These are phyloP conservation scores for Circinella minor DNA, from an alignment of 371 early-diverging fungal genomes.

Conservation along the genomic window DNA sequence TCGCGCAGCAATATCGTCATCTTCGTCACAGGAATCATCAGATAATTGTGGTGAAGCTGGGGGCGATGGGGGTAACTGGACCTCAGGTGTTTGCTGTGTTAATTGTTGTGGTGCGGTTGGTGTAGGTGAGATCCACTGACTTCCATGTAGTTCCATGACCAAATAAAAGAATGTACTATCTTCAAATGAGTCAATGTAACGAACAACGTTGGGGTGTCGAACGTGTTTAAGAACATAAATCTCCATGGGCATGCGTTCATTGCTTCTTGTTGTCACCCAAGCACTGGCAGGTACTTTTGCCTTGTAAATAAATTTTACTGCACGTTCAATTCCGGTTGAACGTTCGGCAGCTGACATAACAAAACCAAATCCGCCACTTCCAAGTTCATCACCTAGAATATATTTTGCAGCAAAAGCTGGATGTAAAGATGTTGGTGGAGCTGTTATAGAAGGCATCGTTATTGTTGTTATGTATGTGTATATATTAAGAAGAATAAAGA, in stretches of 20 bases:
- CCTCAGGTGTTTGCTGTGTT: neutral
- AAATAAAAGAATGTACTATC: slow-evolving; percentile 72
- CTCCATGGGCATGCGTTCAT: slow-evolving; percentile 78
- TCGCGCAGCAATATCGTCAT: neutral
- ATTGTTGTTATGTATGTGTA: too few relatives aligned
- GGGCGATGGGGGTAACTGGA: slow-evolving; percentile 13
- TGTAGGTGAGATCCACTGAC: slow-evolving; percentile 56
- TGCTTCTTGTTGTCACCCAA: slow-evolving; percentile 63
- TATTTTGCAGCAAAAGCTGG: slow-evolving; percentile 58
- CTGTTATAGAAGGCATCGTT: slow-evolving; percentile 6
- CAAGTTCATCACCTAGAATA: slow-evolving; percentile 68
- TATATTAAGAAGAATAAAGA: too few relatives aligned
- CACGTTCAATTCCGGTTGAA: slow-evolving; percentile 61
- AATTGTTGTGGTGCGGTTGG: neutral
- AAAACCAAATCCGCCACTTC: slow-evolving; percentile 83
- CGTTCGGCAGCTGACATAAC: slow-evolving; percentile 66
- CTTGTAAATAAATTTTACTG: slow-evolving; percentile 81
- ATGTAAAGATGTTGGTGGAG: slow-evolving; percentile 38
- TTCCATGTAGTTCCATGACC: slow-evolving; percentile 83
- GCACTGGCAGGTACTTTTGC: slow-evolving; percentile 62
- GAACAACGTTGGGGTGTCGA: slow-evolving; percentile 69
- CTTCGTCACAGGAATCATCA: slow-evolving; percentile 1
- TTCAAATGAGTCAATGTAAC: slow-evolving; percentile 69
- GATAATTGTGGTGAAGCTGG: slow-evolving; percentile 8
- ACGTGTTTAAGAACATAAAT: slow-evolving; percentile 73